A percentile compares a stretch with the other conserved stretches of the same genome.
Conservation (phyloP, 2,329 filamentous ascomycete species). For the Chaetothyriales sp. region DNA sequence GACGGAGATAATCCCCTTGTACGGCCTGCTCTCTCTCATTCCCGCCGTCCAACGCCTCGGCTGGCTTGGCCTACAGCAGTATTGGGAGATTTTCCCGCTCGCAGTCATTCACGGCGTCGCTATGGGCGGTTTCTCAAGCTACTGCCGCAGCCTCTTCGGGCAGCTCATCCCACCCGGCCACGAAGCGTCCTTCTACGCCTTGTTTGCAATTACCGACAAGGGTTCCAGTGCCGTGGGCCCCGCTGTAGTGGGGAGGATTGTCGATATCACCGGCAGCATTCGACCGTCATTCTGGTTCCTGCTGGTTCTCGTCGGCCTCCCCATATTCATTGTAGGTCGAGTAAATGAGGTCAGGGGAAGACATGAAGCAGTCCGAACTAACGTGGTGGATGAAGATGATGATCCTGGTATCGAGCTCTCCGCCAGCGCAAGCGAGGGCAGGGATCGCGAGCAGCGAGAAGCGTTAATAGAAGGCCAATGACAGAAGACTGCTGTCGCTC, state of each 20-base stretch:
- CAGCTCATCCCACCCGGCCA: conserved; percentile 80
- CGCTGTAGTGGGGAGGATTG: conserved; percentile 75
- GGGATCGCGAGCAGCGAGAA: not conserved
- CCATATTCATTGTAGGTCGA: conserved; percentile 65
- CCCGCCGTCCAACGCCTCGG: conserved; percentile 60
- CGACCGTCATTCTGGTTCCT: conserved; percentile 81
- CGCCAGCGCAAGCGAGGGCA: not conserved
- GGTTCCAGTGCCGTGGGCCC: conserved; percentile 81
- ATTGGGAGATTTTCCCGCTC: conserved; percentile 87
- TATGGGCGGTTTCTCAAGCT: conserved; percentile 68
- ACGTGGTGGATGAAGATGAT: not conserved
- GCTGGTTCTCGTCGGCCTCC: conserved; percentile 62
- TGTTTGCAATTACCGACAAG: conserved; percentile 92
- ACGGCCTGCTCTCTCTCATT: conserved; percentile 72
- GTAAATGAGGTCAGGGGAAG: conserved; percentile 38
- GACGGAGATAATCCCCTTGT: conserved; percentile 83
- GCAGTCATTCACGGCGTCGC: conserved; percentile 79
- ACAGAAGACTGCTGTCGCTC: not conserved
- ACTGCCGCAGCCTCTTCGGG: conserved; percentile 76
- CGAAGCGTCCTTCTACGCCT: conserved; percentile 82
- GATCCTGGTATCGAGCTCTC: not conserved
- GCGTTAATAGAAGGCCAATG: not conserved
- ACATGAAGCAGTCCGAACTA: conserved; percentile 20
- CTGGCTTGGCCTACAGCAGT: conserved; percentile 65
- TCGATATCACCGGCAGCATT: conserved; percentile 62